phyloP scores from a whole-genome alignment of 75 land plant species.

The Sequoiadendron giganteum region DNA sequence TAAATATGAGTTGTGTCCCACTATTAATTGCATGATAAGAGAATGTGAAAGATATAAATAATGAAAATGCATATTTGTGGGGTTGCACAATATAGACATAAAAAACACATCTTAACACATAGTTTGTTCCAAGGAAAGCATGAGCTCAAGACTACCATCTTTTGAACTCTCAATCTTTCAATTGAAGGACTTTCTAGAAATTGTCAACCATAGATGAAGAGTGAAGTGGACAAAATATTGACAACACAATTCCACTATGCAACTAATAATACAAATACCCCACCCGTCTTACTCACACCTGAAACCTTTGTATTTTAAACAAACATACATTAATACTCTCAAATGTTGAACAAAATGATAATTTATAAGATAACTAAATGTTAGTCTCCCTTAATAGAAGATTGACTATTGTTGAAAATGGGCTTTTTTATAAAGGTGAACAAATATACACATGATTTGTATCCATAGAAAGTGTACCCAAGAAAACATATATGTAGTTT shows the following conservation, averaged over 20 bases:
- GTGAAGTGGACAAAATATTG: background rate
- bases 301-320: background rate
- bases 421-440: slow-evolving; percentile 59
- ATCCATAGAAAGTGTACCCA: slow-evolving; percentile 65
- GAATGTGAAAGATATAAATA: no score
- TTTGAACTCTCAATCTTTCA: background rate
- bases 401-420: slow-evolving; percentile 13
- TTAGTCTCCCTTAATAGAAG: background rate
- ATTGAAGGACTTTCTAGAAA: background rate
- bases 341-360: background rate
- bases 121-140: no score
- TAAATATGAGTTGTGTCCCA: no score
- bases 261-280: background rate
- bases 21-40: no score
- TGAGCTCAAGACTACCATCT: no score
- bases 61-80: no score
- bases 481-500: no score
- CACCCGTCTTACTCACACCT: background rate
- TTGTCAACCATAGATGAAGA: background rate
- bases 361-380: background rate
- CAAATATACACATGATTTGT: background rate
- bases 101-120: no score
- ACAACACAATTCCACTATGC: background rate
- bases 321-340: background rate
- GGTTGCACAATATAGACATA: no score